Evolutionary conservation across 2,329 filamentous ascomycete genomes (phyloP).

Genomic region (Pseudopyrenochaeta lycopersici): DNA sequence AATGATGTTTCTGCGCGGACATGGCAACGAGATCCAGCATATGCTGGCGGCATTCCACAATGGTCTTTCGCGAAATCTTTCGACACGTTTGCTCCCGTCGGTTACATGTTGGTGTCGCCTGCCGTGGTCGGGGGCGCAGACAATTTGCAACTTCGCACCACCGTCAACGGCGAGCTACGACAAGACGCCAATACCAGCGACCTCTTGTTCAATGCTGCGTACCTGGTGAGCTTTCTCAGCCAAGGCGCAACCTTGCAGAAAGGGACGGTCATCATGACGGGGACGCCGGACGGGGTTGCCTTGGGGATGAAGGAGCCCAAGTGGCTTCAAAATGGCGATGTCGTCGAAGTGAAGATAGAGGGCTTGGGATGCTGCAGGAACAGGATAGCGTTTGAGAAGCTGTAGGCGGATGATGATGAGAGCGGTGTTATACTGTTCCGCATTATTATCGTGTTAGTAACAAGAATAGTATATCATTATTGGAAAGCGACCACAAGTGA

Average conservation of each 20-base stretch:
- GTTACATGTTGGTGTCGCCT: constrained; percentile 55
- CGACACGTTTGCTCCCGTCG: constrained; percentile 61
- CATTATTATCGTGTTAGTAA: no score
- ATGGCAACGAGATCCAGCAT: constrained; percentile 50
- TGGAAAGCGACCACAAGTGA: no score
- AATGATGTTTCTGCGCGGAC: constrained; percentile 63
- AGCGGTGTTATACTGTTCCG: no score
- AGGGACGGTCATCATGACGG: constrained; percentile 57
- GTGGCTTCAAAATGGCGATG: constrained; percentile 49
- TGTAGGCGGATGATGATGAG: no score
- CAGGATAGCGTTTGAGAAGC: no score
- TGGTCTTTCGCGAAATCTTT: constrained; percentile 63
- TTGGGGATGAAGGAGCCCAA: constrained; percentile 46
- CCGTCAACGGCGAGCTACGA: constrained; percentile 54
- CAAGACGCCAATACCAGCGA: constrained; percentile 51
- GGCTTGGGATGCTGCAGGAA: constrained; percentile 5
- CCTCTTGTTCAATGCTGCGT: constrained; percentile 54
- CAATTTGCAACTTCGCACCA: constrained; percentile 51
- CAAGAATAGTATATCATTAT: no score
- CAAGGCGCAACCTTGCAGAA: constrained; percentile 50
- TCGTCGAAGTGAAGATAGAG: constrained; percentile 46
- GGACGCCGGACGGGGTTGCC: constrained; percentile 55
- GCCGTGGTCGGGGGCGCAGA: constrained; percentile 51
- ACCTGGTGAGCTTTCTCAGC: constrained; percentile 54
- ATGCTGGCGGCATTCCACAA: constrained; percentile 55